Base-by-base conservation (phyloP, 164 flowering plant genomes). In the Dillenia suffruticosa region DNA sequence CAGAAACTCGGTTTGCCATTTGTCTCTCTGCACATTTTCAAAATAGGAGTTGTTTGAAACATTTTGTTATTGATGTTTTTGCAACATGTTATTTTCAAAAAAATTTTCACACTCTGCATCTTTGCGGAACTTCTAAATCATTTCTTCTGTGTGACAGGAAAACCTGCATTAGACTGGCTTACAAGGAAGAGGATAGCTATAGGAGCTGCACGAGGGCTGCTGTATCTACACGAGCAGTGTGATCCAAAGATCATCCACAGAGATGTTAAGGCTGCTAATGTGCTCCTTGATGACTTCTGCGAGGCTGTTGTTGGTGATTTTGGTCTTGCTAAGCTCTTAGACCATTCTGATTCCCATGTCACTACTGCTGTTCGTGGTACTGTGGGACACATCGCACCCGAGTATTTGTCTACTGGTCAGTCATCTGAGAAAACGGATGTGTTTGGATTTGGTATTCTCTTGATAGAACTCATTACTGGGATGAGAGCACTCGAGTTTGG, bases 261-360 rank as follows among this genome's bases (percentile, higher is more conserved):
- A 61, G 98, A 92, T 62, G 98, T 92, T 24, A 92, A 92, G 81
- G 98, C 98, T 10, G 98, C 98, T 15, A 92, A 92, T 68, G 80
- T 92, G 10, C 89, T 92, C 9, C 74, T 92, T 4, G 98, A 92
- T 51, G 95, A 92, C 55, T 81, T 44, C 64, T 86, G 65, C 63
- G 98, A 89, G 64, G 98, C 98, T 13, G 73, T 92, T n/a, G 94
- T 92, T 3, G 98, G 98, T 45, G 98, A 92, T 54, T 92, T 92
- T 67, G 98, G 98, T 52, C 92, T 92, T 26, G 98, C 98, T 3
- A 92, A 92, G 84, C 88, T 92, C 16, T 87, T 92, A 45, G 94
- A 92, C 65, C 98, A 92, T 63, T 79, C 74, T 12, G 92, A 92
- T 53, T 92, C 98, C 24, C 98, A 92, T 70, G 96, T 92, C 54